phyloP scores from a whole-genome alignment of 78 protist species.

The Chrysochromulina parva region DNA sequence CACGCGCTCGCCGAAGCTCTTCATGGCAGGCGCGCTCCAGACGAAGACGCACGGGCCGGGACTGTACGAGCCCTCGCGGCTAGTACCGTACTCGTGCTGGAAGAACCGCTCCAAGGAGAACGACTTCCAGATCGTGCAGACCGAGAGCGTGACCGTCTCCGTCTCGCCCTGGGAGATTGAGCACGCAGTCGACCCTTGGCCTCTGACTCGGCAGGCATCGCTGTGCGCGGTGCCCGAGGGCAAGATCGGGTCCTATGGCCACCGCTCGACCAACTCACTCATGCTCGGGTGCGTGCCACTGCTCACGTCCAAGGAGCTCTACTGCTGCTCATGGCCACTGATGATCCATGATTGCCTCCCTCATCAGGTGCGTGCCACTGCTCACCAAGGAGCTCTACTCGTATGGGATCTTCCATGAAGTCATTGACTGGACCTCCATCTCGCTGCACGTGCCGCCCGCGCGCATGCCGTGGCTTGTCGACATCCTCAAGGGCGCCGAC shows the following conservation, averaged over 20 bases:
- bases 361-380: not conserved
- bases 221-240: not conserved
- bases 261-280: not conserved
- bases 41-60: constrained; percentile 11
- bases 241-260: not conserved
- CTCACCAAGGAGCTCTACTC: not conserved
- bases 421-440: not conserved
- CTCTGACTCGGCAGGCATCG: not conserved
- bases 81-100: not conserved
- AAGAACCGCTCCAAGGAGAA: not conserved
- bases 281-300: not conserved
- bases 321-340: not conserved
- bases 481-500: not conserved
- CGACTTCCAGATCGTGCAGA: not conserved
- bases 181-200: not conserved
- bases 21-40: not conserved
- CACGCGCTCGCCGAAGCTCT: not conserved
- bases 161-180: not conserved
- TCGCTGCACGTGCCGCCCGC: not conserved
- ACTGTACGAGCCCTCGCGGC: constrained; percentile 7
- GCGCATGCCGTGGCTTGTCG: not conserved
- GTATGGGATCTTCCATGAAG: not conserved
- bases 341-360: not conserved
- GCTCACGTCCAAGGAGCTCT: not conserved
- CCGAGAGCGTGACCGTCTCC: not conserved